Percentiles rank a stretch among this genome's conserved stretches.
Conservation (phyloP, 1,139 yeast genomes). For the Scheffersomyces illinoinensis region DNA sequence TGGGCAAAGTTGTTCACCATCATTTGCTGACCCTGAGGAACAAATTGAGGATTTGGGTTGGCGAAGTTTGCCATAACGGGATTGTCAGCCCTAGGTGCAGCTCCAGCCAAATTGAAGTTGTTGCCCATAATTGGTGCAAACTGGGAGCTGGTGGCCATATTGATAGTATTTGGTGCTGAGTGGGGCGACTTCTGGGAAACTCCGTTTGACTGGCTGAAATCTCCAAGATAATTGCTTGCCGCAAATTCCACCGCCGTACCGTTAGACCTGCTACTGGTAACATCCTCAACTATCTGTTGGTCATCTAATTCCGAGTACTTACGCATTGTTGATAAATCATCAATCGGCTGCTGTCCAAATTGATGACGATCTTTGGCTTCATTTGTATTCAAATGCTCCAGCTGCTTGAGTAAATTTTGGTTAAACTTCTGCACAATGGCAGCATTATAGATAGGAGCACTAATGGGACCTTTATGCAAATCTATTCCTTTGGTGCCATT, state of each 20-base stretch:
- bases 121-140: background rate
- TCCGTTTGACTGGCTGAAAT: background rate
- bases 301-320: background rate
- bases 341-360: background rate
- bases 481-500: conserved; percentile 8
- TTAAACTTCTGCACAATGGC: conserved; percentile 15
- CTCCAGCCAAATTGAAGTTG: background rate
- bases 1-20: conserved; percentile 27
- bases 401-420: conserved; percentile 15
- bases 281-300: background rate
- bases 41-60: conserved; percentile 1
- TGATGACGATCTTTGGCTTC: background rate
- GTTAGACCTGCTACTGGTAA: background rate
- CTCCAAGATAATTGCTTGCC: background rate
- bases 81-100: background rate
- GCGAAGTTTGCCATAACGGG: background rate
- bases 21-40: conserved; percentile 14
- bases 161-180: background rate
- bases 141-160: background rate
- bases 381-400: conserved; percentile 8
- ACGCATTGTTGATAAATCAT: background rate
- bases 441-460: conserved; percentile 39
- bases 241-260: background rate
- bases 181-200: background rate
- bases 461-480: conserved; percentile 29